Percentiles rank a stretch among this genome's conserved stretches.
These are phyloP conservation scores for Platanus orientalis DNA, from an alignment of 164 flowering plant species.

Conservation along the genomic window DNA sequence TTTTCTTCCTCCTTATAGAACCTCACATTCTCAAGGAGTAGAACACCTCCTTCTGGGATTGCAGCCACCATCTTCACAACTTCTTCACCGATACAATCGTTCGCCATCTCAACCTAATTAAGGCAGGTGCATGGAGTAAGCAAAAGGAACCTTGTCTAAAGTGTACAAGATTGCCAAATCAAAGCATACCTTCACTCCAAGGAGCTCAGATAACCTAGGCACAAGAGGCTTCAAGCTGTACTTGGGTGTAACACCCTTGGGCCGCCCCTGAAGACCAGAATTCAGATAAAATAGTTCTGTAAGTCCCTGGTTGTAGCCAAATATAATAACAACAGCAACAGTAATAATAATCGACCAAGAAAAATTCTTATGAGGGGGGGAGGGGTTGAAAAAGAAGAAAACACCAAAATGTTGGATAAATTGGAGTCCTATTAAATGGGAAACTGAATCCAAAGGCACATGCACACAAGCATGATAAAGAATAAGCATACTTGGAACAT, in stretches of 20 bases:
- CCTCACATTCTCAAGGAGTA: conserved; percentile 79
- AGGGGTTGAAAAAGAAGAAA: no score
- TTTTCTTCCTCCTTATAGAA: no score
- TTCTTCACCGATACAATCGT: conserved; percentile 77
- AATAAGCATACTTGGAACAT: no score
- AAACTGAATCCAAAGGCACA: no score
- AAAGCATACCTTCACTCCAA: conserved; percentile 55
- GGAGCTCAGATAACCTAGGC: conserved; percentile 77
- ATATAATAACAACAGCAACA: no score
- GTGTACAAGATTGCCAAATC: neutral
- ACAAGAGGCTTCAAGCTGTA: conserved; percentile 85
- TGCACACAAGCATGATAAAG: no score
- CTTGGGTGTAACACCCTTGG: conserved; percentile 81
- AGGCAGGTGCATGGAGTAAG: neutral
- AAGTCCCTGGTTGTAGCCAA: no score
- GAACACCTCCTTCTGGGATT: conserved; percentile 71
- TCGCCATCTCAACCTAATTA: conserved; percentile 66
- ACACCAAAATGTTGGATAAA: no score
- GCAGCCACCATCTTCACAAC: conserved; percentile 66
- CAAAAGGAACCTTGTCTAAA: neutral
- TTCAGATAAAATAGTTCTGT: no score
- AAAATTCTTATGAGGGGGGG: no score
- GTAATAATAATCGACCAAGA: conserved; percentile 29
- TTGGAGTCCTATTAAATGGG: no score
- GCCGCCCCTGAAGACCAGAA: no score